These are phyloP conservation scores for Umbelopsis isabellina DNA, from an alignment of 192 early-diverging fungal genomes.

Conservation along the genomic window DNA sequence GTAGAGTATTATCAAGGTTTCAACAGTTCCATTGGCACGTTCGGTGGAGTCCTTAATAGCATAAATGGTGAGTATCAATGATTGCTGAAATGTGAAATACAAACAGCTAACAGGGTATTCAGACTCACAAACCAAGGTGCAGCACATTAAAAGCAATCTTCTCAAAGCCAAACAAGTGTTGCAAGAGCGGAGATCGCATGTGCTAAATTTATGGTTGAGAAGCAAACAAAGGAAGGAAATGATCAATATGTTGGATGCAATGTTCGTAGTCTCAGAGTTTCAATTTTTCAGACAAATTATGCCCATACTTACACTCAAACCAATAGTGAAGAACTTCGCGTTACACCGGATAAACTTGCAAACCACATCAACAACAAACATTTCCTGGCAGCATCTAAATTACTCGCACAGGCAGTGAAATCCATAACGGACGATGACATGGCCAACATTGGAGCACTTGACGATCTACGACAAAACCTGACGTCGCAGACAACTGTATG, in stretches of 20 bases:
- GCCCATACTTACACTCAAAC: not conserved
- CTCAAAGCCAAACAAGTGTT: conserved; percentile 67
- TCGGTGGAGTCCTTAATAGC: conserved; percentile 74
- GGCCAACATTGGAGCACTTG: conserved; percentile 69
- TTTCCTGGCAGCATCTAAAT: conserved; percentile 65
- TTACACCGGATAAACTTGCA: conserved; percentile 66
- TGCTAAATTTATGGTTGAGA: conserved; percentile 73
- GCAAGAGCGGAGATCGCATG: conserved; percentile 62
- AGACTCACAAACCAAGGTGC: conserved; percentile 67
- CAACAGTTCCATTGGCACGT: conserved; percentile 81
- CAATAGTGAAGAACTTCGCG: conserved; percentile 66
- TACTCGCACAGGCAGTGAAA: conserved; percentile 66
- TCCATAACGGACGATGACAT: conserved; percentile 67
- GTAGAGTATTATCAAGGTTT: conserved; percentile 81
- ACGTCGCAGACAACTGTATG: conserved; percentile 56
- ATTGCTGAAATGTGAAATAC: not conserved
- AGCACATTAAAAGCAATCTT: conserved; percentile 64
- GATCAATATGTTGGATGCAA: conserved; percentile 70
- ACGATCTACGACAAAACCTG: conserved; percentile 66
- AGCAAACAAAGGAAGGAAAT: conserved; percentile 81
- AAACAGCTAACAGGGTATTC: not conserved
- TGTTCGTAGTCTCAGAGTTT: conserved; percentile 41
- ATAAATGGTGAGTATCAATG: conserved; percentile 51
- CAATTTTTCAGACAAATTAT: not conserved
- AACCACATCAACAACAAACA: conserved; percentile 65